Evolutionary conservation across 306 rosid species (phyloP), one percentile per base, ranked within the genome.

Genomic region (Cicer chorassanicum): DNA sequence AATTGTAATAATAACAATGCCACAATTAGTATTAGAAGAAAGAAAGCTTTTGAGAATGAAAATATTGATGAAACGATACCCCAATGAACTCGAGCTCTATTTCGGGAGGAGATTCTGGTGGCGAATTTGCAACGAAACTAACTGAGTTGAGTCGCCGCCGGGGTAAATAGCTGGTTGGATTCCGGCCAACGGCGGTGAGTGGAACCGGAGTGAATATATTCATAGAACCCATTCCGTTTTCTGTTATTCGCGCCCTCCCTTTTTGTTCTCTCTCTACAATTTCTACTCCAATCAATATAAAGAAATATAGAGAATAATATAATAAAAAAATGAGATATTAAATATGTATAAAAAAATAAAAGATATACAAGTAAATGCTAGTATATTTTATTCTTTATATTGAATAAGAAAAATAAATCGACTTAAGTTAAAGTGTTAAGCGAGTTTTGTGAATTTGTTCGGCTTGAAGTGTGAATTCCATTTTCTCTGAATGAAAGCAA

Each of bases 81-180:
- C 82, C 94, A 1, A 89, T 72, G 85, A 93, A 93, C 16, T 91
- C 92, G 12, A 93, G 93, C 69, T 89, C 90, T 78, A 93, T 89
- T 68, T 88, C 87, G 0, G 81, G 77, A 11, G 84, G 81, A 73
- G 70, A 57, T 75, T 65, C 78, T 12, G 84, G 72, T 12, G 84
- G 72, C 4, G 88, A 81, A 38, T 44, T 55, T 7, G 84, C 61
- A 1, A 89, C 86, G 8, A 79, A 70, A 7, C 70, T 18, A 54
- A 84, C 78, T 12, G 74, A 41, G 21, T 78, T 59, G 5, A 74
- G 71, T 48, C 73, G 86, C 66, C 76, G 82, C 14, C 80, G 78
- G 21, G 81, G 71, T 16, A 18, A 44, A 13, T 65, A 51, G 36
- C n/a, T 21, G 45, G 29, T 4, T 1, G 78, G 13, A 34, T 38